A percentile compares a stretch with the other conserved stretches of the same genome.
phyloP scores from a whole-genome alignment of 2,329 filamentous ascomycete genomes.

The Alternaria conjuncta region DNA sequence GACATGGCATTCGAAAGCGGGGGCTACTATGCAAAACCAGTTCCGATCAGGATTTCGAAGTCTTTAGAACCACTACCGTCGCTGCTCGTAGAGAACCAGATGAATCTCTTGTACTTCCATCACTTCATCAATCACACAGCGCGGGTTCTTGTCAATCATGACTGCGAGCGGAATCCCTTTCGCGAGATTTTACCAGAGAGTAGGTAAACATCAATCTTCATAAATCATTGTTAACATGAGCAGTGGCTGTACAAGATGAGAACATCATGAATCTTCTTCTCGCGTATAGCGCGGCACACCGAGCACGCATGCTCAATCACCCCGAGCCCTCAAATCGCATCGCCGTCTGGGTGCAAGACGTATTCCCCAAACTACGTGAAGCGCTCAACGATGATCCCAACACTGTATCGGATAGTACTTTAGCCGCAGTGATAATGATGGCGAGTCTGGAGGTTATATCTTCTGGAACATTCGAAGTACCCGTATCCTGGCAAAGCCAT shows the following conservation, averaged over 20 bases:
- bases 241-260: conserved; percentile 70
- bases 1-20: conserved; percentile 63
- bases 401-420: conserved; percentile 70
- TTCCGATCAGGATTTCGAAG: conserved; percentile 68
- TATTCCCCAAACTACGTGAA: conserved; percentile 74
- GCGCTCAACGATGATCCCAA: conserved; percentile 62
- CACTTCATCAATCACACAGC: conserved; percentile 83
- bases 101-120: conserved; percentile 79
- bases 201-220: conserved; percentile 46
- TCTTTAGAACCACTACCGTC: conserved; percentile 63
- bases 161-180: conserved; percentile 67
- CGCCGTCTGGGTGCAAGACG: conserved; percentile 78
- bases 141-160: conserved; percentile 67
- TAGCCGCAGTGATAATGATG: conserved; percentile 85
- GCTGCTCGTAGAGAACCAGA: conserved; percentile 71
- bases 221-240: conserved; percentile 24
- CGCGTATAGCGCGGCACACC: conserved; percentile 84
- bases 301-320: conserved; percentile 75
- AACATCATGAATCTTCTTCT: conserved; percentile 79
- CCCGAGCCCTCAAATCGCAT: conserved; percentile 78
- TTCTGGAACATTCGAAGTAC: conserved; percentile 79
- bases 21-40: conserved; percentile 74
- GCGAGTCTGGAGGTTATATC: conserved; percentile 84
- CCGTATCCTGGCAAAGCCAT: conserved; percentile 81
- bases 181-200: conserved; percentile 67